Percentiles rank a stretch among this genome's conserved stretches.
Evolutionary conservation across 495 filamentous ascomycete species (phyloP).

Genomic region (Hyaloscypha finlandica): DNA sequence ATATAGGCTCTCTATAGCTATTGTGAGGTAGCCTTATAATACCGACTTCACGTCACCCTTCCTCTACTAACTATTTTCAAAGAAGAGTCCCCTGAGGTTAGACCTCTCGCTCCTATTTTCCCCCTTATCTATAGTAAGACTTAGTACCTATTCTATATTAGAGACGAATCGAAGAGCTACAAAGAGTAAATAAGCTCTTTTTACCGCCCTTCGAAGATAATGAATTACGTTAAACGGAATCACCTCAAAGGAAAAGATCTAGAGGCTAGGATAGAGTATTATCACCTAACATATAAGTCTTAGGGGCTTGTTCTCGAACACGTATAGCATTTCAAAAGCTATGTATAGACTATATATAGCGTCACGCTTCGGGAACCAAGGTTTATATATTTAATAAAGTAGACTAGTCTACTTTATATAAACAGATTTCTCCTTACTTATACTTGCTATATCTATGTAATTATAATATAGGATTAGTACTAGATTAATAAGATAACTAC

Average conservation of each 20-base stretch:
- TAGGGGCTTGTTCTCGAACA: background rate
- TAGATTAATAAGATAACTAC: too few relatives aligned
- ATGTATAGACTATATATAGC: slow-evolving; percentile 9
- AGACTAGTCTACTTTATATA: too few relatives aligned
- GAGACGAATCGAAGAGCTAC: slow-evolving; percentile 23
- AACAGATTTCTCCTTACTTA: too few relatives aligned
- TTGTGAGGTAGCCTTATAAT: background rate
- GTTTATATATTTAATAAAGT: too few relatives aligned
- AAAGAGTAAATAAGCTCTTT: slow-evolving; percentile 12
- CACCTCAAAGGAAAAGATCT: slow-evolving; percentile 5
- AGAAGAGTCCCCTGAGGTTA: slow-evolving; percentile 6
- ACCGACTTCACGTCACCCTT: background rate
- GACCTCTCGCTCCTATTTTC: background rate
- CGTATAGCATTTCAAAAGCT: slow-evolving; percentile 1
- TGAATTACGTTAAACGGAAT: slow-evolving; percentile 17
- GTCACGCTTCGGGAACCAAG: slow-evolving; percentile 5
- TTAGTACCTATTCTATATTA: slow-evolving; percentile 19
- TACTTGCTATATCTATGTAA: too few relatives aligned
- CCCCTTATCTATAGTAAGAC: slow-evolving; percentile 11
- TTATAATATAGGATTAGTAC: too few relatives aligned
- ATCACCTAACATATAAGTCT: slow-evolving; percentile 11
- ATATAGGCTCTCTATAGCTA: background rate
- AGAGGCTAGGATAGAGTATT: slow-evolving; percentile 3
- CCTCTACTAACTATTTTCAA: background rate
- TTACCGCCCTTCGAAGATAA: slow-evolving; percentile 12